Base-by-base conservation (phyloP, 768 basidiomycete species). In the Agrocybe praecox region DNA sequence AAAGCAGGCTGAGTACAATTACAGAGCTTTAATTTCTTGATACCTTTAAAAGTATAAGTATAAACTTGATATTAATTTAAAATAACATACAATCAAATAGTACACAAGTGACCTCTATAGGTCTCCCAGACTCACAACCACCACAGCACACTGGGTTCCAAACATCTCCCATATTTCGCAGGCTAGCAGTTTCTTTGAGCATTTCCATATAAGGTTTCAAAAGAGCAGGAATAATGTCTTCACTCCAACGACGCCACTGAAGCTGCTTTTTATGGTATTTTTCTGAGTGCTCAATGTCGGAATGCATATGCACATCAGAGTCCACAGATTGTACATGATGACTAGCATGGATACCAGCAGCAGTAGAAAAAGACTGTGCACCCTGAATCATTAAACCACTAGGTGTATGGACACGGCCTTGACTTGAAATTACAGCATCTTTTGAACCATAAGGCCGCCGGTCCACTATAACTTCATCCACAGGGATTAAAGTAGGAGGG, bases 201-300 rank as follows among this genome's bases (percentile, higher is more conserved):
- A 59, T n/a, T 15, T 47, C 26, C 21, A 62, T 15, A 44, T 58
- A 62, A 5, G 61, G 61, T 14, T 55, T 18, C 15, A 62, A 24
- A n/a, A 62, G 33, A 8, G 33, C 44, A 32, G 61, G 61, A 52
- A 62, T 58, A 2, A 56, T 34, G 17, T 55, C 50, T 22, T 51
- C 45, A 48, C 46, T 58, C 60, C 60, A 62, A 8, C n/a, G 34
- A 8, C 42, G 21, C 60, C 60, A 62, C 40, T 54, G 53, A 8
- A 46, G 22, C 43, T 48, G 5, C 23, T 62, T 56, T 40, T 58
- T 56, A 17, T 33, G 2, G 19, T 29, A 34, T 21, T 34, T 29
- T 47, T 33, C 17, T 46, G n/a, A 48, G 26, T 29, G 9, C 9
- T 29, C n/a, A n/a, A 29, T 29, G 5, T 29, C 5, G 26, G 4